These are phyloP conservation scores for Populus euphratica DNA, from an alignment of 345 rosid species.

Conservation along the genomic window DNA sequence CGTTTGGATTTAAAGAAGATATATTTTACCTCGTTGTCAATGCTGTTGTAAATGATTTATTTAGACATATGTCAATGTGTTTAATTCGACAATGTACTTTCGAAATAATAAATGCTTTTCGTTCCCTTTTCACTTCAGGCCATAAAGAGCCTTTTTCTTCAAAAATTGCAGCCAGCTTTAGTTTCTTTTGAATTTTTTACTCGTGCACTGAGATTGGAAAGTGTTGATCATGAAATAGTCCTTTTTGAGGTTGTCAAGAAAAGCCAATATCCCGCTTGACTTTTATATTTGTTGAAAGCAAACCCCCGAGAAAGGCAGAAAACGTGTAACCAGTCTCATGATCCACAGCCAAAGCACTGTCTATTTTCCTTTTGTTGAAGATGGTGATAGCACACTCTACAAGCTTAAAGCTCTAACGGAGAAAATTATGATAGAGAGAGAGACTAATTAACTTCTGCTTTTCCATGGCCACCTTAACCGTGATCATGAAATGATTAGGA, in stretches of 20 bases:
- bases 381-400: not conserved
- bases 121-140: not conserved
- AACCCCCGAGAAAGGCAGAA: not conserved
- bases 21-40: not conserved
- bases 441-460: not conserved
- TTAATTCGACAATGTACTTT: not conserved
- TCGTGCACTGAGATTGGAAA: not conserved
- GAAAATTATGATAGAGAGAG: not conserved
- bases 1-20: not conserved
- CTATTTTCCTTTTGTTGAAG: not conserved
- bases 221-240: not conserved
- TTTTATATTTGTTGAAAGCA: not conserved
- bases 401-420: not conserved
- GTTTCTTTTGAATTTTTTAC: not conserved
- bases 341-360: not conserved
- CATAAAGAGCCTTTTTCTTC: not conserved
- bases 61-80: not conserved
- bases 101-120: not conserved
- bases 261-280: not conserved
- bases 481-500: not conserved
- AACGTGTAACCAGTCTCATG: not conserved
- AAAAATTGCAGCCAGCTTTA: not conserved
- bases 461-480: not conserved
- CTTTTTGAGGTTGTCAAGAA: not conserved
- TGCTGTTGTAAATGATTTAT: not conserved